Evolutionary conservation across 2,329 filamentous ascomycete genomes (phyloP).

Genomic region (Ceratocystis smalleyi): DNA sequence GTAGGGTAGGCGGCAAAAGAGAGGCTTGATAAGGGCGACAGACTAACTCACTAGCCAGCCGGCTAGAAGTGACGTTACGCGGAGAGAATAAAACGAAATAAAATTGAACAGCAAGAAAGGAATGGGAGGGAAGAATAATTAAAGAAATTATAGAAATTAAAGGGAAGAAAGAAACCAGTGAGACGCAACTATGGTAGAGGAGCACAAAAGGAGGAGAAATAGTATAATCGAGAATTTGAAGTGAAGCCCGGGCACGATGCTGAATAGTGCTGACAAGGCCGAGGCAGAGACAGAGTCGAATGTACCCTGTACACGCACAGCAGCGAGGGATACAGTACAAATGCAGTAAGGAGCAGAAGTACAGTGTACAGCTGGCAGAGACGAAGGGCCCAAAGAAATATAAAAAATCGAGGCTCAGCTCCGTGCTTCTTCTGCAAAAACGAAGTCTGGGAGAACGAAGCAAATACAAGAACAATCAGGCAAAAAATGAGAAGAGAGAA

Average conservation of each 20-base stretch:
- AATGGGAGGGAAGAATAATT: neutral
- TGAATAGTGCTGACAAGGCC: neutral
- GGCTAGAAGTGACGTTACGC: neutral
- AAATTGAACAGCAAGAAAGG: neutral
- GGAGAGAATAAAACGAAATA: neutral
- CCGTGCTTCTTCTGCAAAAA: too few relatives aligned
- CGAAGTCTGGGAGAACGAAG: neutral
- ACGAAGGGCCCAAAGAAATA: too few relatives aligned
- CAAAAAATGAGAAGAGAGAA: neutral
- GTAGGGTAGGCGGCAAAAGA: neutral
- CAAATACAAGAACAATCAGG: neutral
- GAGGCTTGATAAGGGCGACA: neutral
- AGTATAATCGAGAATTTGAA: neutral
- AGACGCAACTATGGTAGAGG: neutral
- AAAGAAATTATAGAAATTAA: neutral
- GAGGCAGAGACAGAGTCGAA: neutral
- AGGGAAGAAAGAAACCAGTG: neutral
- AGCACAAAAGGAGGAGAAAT: neutral
- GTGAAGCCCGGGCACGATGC: neutral
- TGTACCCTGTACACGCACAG: neutral
- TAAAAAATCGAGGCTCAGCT: too few relatives aligned
- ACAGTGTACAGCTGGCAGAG: neutral
- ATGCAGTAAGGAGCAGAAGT: neutral
- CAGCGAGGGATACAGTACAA: neutral
- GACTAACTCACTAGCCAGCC: neutral